Base-by-base conservation (phyloP, 306 rosid genomes). In the Rosa multiflora region DNA sequence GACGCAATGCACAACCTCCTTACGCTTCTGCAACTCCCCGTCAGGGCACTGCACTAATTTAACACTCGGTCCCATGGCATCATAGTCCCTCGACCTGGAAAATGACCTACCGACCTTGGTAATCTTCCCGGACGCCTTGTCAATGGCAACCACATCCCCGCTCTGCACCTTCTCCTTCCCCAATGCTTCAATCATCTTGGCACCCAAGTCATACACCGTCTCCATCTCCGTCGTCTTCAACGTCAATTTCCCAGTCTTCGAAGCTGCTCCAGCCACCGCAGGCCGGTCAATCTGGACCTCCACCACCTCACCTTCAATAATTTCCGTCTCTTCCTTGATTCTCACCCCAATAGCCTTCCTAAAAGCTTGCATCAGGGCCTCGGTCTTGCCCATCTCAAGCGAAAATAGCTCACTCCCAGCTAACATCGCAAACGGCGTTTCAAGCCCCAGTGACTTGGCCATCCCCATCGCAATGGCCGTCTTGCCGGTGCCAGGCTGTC, bases 391-490 rank as follows among this genome's bases (percentile, higher is more conserved):
- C 99, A 95, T 95, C 80, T 95, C 99, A 0, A 95, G 94, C 0
- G 99, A 95, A 80, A 95, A 95, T 39, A 95, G 91, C 89, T 95
- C 99, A 72, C 99, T 95, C 0, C 94, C 99, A 4, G 98, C 97
- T 1, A 95, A 78, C 99, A 95, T 95, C 3, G 99, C 99, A 46
- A 95, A 95, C 3, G 99, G 99, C 1, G 99, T 90, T 53, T 95
- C 98, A 1, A 93, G 89, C 42, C 99, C 99, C 6, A 95, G 89
- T 39, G 99, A 95, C 87, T 93, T 95, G 6, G 99, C 99, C 98
- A 93, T 90, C n/a, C 99, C 99, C 99, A 95, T 95, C 7, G 98
- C 99, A 42, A 95, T 95, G 78, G 99, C 99, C 39, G 99, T 95
- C 85, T 95, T 95, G 18, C 99, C 99, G 3, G 99, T 93, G 1